A percentile compares a stretch with the other conserved stretches of the same genome.
Conservation (phyloP, 2,329 filamentous ascomycete genomes). For the Apiospora koreana region DNA sequence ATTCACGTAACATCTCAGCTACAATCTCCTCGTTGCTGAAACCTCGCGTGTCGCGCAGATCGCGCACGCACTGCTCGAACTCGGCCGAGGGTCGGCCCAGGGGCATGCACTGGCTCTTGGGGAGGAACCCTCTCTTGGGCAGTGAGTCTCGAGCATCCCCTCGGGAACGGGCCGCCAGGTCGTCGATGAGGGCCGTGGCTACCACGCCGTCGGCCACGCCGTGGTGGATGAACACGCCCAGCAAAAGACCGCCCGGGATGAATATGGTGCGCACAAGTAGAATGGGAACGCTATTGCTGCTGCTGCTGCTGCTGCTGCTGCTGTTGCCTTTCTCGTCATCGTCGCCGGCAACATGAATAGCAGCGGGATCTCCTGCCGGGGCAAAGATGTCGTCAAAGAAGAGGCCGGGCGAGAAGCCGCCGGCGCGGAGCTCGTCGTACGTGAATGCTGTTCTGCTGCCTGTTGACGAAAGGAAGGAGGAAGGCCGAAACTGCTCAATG, state of each 20-base stretch:
- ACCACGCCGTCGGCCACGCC: background rate
- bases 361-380: background rate
- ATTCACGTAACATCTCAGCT: background rate
- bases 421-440: background rate
- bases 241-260: background rate
- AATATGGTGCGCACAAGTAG: background rate
- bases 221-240: background rate
- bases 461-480: background rate
- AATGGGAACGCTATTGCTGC: background rate
- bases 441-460: background rate
- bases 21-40: background rate
- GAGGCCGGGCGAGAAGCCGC: background rate
- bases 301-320: background rate
- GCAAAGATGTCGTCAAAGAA: background rate
- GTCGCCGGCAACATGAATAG: too few species aligned
- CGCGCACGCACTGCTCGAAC: background rate
- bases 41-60: background rate
- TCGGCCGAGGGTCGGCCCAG: background rate
- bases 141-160: background rate
- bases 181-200: background rate
- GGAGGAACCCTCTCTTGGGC: background rate
- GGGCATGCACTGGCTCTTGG: background rate
- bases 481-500: background rate
- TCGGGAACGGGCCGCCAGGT: background rate
- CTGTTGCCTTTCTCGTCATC: background rate